Conservation (phyloP, 768 basidiomycete genomes). For the Lentinula aciculospora region DNA sequence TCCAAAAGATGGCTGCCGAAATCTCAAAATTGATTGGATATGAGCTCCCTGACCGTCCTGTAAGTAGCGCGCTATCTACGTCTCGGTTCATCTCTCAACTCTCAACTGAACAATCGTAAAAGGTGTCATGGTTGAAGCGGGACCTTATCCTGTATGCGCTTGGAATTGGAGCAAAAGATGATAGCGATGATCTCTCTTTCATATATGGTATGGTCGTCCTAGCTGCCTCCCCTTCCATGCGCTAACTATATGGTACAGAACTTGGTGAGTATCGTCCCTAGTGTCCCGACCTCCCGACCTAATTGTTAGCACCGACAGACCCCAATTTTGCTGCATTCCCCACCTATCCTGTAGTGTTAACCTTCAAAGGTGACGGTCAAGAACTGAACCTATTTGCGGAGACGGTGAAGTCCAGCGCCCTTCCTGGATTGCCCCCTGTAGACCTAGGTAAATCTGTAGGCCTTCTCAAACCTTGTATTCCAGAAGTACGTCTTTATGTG, state of each 20-base stretch:
- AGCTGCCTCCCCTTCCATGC: neutral
- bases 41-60: conserved; percentile 45
- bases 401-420: conserved; percentile 32
- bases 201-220: conserved; percentile 54
- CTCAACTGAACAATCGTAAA: neutral
- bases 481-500: neutral
- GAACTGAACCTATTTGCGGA: conserved; percentile 73
- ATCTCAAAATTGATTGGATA: conserved; percentile 65
- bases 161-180: conserved; percentile 74
- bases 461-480: neutral
- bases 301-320: conserved; percentile 43
- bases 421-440: conserved; percentile 67
- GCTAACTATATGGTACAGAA: neutral
- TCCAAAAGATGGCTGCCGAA: conserved; percentile 42
- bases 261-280: neutral
- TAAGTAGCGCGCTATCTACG: conserved; percentile 23
- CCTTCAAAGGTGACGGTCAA: conserved; percentile 60
- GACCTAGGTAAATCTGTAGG: conserved; percentile 67
- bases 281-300: neutral
- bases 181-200: conserved; percentile 51
- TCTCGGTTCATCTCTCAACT: too few relatives aligned
- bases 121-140: conserved; percentile 84
- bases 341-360: conserved; percentile 79
- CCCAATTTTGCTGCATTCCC: conserved; percentile 71
- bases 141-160: conserved; percentile 76